These are phyloP conservation scores for Solanum sparsipilum DNA, from an alignment of 257 asterid genomes.

Conservation along the genomic window DNA sequence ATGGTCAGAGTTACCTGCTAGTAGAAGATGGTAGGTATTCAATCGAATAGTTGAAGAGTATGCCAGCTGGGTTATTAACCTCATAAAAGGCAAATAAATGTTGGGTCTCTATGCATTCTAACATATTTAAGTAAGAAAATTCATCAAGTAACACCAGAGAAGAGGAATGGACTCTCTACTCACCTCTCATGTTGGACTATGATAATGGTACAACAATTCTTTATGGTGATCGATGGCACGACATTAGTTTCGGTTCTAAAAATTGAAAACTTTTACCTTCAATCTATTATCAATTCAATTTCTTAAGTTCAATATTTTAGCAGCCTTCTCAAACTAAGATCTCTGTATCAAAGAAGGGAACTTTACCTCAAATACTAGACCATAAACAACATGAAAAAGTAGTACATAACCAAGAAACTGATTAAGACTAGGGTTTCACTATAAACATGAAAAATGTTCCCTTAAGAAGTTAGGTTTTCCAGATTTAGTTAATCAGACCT, in stretches of 20 bases:
- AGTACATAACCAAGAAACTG: neutral
- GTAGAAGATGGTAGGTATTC: neutral
- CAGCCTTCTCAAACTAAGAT: neutral
- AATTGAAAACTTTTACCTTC: neutral
- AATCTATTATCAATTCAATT: neutral
- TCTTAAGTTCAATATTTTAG: neutral
- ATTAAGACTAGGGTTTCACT: neutral
- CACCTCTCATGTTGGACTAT: neutral
- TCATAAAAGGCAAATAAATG: neutral
- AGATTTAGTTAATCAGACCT: constrained; percentile 7
- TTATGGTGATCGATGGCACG: neutral
- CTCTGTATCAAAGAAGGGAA: neutral
- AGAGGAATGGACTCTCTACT: neutral
- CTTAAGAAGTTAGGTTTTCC: neutral
- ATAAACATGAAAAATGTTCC: neutral
- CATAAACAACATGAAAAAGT: neutral
- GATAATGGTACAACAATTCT: neutral
- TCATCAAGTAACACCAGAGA: neutral
- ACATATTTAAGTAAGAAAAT: neutral
- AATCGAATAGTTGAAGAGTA: neutral
- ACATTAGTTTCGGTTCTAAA: neutral
- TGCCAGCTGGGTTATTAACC: neutral
- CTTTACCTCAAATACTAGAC: neutral
- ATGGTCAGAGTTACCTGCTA: neutral
- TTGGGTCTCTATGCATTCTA: neutral